Evolutionary conservation across 495 filamentous ascomycete genomes (phyloP).

Genomic region (Aspergillus wentii): DNA sequence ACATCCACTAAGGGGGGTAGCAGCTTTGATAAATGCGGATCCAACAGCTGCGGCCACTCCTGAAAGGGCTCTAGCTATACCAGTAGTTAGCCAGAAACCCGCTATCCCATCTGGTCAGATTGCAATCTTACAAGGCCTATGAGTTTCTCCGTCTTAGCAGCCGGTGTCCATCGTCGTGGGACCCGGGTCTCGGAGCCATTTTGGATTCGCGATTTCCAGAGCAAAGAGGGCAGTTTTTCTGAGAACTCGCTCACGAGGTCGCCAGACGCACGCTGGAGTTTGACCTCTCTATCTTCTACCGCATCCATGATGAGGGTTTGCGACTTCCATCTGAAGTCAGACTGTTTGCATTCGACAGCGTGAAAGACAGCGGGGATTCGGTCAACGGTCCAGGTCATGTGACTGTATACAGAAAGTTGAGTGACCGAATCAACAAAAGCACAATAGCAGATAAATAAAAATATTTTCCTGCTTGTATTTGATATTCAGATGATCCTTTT

Average conservation of each 20-base stretch:
- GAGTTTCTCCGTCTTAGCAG: constrained; percentile 36
- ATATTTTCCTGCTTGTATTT: background rate
- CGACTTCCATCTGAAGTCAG: too few relatives aligned
- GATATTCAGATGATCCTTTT: too few relatives aligned
- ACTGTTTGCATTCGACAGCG: too few relatives aligned
- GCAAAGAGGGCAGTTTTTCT: constrained; percentile 44
- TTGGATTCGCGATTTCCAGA: constrained; percentile 35
- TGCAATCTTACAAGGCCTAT: constrained; percentile 34
- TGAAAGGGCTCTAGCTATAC: constrained; percentile 84
- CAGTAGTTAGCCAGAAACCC: too few relatives aligned
- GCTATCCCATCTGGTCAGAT: too few relatives aligned
- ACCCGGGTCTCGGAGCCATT: constrained; percentile 20
- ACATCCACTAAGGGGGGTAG: constrained; percentile 67
- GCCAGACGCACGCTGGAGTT: constrained; percentile 65
- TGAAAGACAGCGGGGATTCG: background rate
- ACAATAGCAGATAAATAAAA: background rate
- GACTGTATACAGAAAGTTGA: too few relatives aligned
- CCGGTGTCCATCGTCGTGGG: constrained; percentile 37
- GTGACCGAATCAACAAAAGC: too few relatives aligned
- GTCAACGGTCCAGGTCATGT: background rate
- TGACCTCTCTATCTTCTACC: constrained; percentile 60
- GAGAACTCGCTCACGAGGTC: constrained; percentile 63
- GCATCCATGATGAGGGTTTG: constrained; percentile 44
- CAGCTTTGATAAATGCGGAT: constrained; percentile 73
- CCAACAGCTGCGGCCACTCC: constrained; percentile 93